Conservation (phyloP, 768 basidiomycete species). For the Xerocomellus intermedius region DNA sequence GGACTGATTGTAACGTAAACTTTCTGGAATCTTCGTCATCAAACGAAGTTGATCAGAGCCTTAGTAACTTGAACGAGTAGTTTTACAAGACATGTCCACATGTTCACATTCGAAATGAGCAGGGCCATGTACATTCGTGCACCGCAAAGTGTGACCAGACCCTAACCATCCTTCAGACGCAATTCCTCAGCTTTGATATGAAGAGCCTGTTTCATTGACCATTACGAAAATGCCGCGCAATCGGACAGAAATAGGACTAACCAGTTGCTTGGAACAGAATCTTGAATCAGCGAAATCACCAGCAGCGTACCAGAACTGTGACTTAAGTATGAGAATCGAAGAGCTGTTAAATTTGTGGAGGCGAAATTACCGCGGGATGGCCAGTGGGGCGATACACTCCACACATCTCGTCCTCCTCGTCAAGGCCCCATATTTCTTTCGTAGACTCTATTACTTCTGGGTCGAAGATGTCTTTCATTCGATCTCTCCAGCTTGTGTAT, state of each 20-base stretch:
- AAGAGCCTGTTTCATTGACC: not conserved
- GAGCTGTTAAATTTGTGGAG: not conserved
- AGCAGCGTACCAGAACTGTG: constrained; percentile 3
- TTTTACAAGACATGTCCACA: not conserved
- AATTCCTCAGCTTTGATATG: constrained; percentile 6
- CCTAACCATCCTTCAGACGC: not conserved
- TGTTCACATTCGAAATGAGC: not conserved
- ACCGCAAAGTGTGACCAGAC: not conserved
- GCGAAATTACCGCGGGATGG: not conserved
- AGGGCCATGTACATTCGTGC: not conserved
- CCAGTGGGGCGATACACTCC: constrained; percentile 5
- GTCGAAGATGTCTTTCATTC: constrained; percentile 1
- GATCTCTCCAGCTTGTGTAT: constrained; percentile 5
- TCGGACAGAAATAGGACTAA: not conserved
- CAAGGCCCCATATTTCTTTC: constrained; percentile 4
- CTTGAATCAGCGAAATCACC: constrained; percentile 4
- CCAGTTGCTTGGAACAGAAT: constrained; percentile 3
- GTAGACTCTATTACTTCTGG: not conserved
- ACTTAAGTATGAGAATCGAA: not conserved
- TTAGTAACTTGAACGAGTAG: not conserved
- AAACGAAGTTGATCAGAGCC: not conserved
- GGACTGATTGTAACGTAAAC: not conserved
- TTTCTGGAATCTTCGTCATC: not conserved
- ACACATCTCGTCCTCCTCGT: constrained; percentile 2
- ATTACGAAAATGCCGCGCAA: not conserved